Evolutionary conservation across 345 rosid species (phyloP).

Genomic region (Stellera chamaejasme): DNA sequence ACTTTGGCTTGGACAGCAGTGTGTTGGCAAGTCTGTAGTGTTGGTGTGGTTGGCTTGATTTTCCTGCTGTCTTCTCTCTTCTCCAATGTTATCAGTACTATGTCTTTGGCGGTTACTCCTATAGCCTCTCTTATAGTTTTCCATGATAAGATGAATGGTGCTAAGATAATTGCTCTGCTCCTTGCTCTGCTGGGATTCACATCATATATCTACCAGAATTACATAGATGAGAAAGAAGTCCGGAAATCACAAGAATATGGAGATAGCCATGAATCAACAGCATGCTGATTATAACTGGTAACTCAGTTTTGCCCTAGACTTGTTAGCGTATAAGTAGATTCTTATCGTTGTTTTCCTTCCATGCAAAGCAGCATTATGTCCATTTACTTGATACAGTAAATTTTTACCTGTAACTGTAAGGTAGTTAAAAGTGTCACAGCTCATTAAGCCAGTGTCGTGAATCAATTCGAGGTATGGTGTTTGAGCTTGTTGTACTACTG

Average conservation of each 20-base stretch:
- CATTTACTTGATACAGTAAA: too few species aligned
- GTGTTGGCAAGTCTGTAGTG: conserved; percentile 60
- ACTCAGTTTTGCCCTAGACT: too few species aligned
- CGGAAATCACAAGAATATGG: conserved; percentile 21
- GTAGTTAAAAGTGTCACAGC: too few species aligned
- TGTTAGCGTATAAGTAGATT: too few species aligned
- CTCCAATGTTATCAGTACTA: conserved; percentile 62
- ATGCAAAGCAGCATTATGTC: too few species aligned
- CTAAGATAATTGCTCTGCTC: conserved; percentile 56
- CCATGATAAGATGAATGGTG: conserved; percentile 59
- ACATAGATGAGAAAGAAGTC: conserved; percentile 39
- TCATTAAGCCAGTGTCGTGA: too few species aligned
- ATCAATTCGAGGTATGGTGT: too few species aligned
- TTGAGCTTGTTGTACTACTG: too few species aligned
- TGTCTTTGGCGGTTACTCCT: conserved; percentile 55
- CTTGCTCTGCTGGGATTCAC: conserved; percentile 57
- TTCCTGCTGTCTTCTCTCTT: conserved; percentile 62
- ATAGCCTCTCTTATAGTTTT: conserved; percentile 43
- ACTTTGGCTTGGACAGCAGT: conserved; percentile 48
- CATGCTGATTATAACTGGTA: conserved; percentile 7
- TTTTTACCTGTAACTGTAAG: too few species aligned
- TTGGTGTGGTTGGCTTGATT: conserved; percentile 67
- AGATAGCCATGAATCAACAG: conserved; percentile 11
- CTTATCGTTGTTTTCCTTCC: too few species aligned
- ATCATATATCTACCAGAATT: conserved; percentile 51